Evolutionary conservation across 2,329 filamentous ascomycete species (phyloP).

Genomic region (Aquanectria penicillioides): DNA sequence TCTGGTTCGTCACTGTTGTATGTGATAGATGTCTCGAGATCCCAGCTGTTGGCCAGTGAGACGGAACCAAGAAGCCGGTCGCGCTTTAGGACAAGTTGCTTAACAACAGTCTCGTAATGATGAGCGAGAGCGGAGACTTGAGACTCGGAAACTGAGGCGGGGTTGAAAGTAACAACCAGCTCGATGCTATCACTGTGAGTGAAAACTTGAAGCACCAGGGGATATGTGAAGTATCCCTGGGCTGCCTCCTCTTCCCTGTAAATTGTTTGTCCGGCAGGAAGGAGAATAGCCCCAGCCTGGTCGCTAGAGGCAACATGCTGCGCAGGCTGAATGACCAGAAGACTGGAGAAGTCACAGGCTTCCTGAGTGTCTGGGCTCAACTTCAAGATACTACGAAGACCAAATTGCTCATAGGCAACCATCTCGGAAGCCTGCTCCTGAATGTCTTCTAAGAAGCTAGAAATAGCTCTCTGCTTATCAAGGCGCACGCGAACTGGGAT

Average conservation of each 20-base stretch:
- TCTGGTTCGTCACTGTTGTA: neutral
- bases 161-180: conserved; percentile 28
- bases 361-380: conserved; percentile 3
- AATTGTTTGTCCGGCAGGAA: neutral
- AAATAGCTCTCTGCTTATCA: conserved; percentile 43
- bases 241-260: conserved; percentile 13
- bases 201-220: conserved; percentile 26
- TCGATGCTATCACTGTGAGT: conserved; percentile 20
- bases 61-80: neutral
- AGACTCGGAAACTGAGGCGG: neutral
- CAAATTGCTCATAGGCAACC: conserved; percentile 21
- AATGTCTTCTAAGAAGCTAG: conserved; percentile 51
- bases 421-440: conserved; percentile 26
- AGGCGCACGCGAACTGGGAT: conserved; percentile 32
- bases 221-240: conserved; percentile 37
- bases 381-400: conserved; percentile 6
- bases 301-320: neutral
- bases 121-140: neutral
- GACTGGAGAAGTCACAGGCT: conserved; percentile 8
- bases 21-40: neutral
- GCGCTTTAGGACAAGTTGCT: neutral
- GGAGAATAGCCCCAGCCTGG: neutral
- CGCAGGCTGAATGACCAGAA: conserved; percentile 24
- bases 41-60: neutral
- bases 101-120: neutral